phyloP scores from a whole-genome alignment of 2,329 filamentous ascomycete genomes.

The Aspergillus sp. region DNA sequence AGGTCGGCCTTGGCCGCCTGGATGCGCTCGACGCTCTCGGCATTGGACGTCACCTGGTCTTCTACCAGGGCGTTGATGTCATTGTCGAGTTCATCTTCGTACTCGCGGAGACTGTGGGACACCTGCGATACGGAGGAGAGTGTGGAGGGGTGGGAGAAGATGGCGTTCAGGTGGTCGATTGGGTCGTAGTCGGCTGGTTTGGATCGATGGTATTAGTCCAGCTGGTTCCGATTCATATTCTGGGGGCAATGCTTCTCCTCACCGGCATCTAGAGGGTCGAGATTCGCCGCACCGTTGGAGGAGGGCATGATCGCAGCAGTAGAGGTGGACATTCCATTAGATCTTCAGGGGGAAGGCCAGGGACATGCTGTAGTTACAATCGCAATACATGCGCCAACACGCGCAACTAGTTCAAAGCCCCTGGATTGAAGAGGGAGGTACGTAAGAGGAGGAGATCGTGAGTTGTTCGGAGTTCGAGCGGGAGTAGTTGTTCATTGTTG shows the following conservation, averaged over 20 bases:
- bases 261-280: slow-evolving; percentile 48
- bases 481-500: slow-evolving; percentile 6
- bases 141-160: slow-evolving; percentile 87
- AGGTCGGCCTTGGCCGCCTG: slow-evolving; percentile 88
- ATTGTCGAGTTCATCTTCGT: slow-evolving; percentile 78
- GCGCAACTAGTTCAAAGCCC: neutral
- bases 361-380: slow-evolving; percentile 20
- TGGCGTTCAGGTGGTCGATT: slow-evolving; percentile 85
- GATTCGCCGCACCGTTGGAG: slow-evolving; percentile 32
- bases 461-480: neutral
- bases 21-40: slow-evolving; percentile 86
- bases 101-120: slow-evolving; percentile 68
- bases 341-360: slow-evolving; percentile 20
- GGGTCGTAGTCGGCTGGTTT: slow-evolving; percentile 80
- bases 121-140: slow-evolving; percentile 74
- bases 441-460: neutral
- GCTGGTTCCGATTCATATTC: neutral
- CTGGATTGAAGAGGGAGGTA: neutral
- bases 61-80: slow-evolving; percentile 72
- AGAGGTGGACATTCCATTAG: slow-evolving; percentile 37
- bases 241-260: slow-evolving; percentile 16
- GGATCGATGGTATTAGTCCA: slow-evolving; percentile 8
- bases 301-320: slow-evolving; percentile 35
- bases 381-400: slow-evolving; percentile 7
- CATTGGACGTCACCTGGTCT: slow-evolving; percentile 78